phyloP scores from a whole-genome alignment of 371 early-diverging fungal species.

The Capillidium heterosporum region DNA sequence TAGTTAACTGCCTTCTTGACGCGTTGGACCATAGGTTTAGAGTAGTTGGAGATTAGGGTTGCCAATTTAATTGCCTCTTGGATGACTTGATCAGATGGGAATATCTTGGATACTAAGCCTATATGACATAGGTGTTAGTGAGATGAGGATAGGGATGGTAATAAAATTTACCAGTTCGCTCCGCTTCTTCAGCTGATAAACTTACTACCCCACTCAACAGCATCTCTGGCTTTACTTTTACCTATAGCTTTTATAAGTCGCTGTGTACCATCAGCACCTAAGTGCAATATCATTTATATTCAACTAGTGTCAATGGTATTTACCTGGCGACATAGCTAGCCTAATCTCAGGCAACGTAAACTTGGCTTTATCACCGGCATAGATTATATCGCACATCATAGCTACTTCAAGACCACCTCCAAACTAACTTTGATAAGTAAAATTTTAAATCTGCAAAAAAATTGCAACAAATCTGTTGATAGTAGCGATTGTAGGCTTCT shows the following conservation, averaged over 20 bases:
- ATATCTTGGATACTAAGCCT: conserved; percentile 76
- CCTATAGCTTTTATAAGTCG: conserved; percentile 88
- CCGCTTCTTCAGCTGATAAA: conserved; percentile 78
- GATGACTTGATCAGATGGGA: conserved; percentile 71
- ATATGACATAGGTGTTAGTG: background rate
- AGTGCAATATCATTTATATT: background rate
- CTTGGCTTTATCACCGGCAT: conserved; percentile 90
- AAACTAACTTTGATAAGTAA: conserved; percentile 26
- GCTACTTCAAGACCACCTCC: conserved; percentile 98
- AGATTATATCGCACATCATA: conserved; percentile 98
- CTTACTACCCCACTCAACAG: conserved; percentile 70
- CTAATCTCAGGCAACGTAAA: conserved; percentile 98
- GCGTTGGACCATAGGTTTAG: conserved; percentile 80
- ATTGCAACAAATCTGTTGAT: conserved; percentile 91
- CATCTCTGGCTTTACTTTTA: conserved; percentile 95
- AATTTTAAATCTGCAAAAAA: background rate
- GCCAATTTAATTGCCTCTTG: conserved; percentile 85
- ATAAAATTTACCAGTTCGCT: conserved; percentile 36
- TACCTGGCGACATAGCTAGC: conserved; percentile 81
- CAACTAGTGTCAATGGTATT: background rate
- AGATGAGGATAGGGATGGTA: background rate
- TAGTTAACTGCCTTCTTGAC: conserved; percentile 91
- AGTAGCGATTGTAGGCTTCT: conserved; percentile 93
- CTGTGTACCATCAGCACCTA: conserved; percentile 64
- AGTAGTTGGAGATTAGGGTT: conserved; percentile 61